phyloP scores from a whole-genome alignment of 1,139 yeast genomes.

The Protomyces lactucae-debilis region DNA sequence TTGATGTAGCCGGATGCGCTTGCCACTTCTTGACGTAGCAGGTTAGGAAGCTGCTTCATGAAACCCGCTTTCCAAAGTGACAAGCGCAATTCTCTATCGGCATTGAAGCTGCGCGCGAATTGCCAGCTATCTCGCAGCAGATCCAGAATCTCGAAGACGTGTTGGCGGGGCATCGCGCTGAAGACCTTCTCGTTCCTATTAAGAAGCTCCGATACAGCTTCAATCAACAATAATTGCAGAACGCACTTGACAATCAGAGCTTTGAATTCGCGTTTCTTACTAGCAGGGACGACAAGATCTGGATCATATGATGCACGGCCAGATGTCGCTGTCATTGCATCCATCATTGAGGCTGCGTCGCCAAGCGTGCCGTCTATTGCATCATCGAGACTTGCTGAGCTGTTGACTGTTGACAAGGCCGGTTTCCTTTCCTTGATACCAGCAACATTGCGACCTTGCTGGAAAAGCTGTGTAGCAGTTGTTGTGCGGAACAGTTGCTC shows the following conservation, averaged over 20 bases:
- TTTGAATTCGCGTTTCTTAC: conserved; percentile 53
- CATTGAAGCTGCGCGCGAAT: conserved; percentile 83
- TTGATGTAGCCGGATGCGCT: conserved; percentile 83
- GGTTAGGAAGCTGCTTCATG: conserved; percentile 85
- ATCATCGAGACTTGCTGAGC: conserved; percentile 31
- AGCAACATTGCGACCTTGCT: conserved; percentile 25
- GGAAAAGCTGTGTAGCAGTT: conserved; percentile 76
- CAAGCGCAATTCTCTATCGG: conserved; percentile 77
- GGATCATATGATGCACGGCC: neutral
- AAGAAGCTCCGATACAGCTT: conserved; percentile 73
- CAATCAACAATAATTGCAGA: conserved; percentile 81
- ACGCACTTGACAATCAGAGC: conserved; percentile 89
- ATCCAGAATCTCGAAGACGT: conserved; percentile 56
- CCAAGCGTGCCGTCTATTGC: conserved; percentile 20
- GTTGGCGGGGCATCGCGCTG: conserved; percentile 59
- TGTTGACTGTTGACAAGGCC: conserved; percentile 30
- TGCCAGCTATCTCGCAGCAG: conserved; percentile 64
- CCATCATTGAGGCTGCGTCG: conserved; percentile 21
- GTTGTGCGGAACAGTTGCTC: conserved; percentile 69
- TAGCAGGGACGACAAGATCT: conserved; percentile 31
- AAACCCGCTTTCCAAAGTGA: conserved; percentile 79
- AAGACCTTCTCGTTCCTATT: conserved; percentile 59
- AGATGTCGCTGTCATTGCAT: conserved; percentile 27
- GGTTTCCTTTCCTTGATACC: conserved; percentile 35
- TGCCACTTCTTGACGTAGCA: conserved; percentile 84